These are phyloP conservation scores for Saprolegnia diclina DNA, from an alignment of 352 stramenopile species.

Conservation along the genomic window DNA sequence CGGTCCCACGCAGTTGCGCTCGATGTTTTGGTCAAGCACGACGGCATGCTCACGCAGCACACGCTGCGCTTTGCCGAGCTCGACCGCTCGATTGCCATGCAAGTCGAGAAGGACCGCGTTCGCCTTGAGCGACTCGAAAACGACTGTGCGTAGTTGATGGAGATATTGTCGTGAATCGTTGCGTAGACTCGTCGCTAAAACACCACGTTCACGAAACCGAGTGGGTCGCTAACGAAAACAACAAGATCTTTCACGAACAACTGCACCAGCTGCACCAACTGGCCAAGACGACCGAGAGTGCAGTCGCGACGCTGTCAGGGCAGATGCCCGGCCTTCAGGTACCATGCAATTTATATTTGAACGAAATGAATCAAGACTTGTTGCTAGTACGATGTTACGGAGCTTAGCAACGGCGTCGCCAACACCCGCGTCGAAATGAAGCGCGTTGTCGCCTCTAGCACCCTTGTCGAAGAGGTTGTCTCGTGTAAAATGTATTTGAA, in stretches of 20 bases:
- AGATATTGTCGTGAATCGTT: no score
- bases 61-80: not conserved
- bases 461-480: not conserved
- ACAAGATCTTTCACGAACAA: slow-evolving; percentile 12
- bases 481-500: not conserved
- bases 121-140: slow-evolving; percentile 14
- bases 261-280: slow-evolving; percentile 4
- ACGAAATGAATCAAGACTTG: not conserved
- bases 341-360: not conserved
- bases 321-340: not conserved
- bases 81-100: not conserved
- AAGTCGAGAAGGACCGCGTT: not conserved
- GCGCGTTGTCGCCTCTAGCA: not conserved
- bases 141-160: slow-evolving; percentile 2
- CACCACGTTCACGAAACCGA: slow-evolving; percentile 4
- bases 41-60: not conserved
- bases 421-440: not conserved
- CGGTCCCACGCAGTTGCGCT: not conserved
- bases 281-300: not conserved
- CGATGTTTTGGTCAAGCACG: not conserved
- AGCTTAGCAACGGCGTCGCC: no score
- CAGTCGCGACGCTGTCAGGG: not conserved
- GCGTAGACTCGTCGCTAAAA: slow-evolving; percentile 8
- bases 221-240: slow-evolving; percentile 18
- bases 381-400: no score